These are phyloP conservation scores for Hypoxylon fuscum DNA, from an alignment of 495 filamentous ascomycete species.

Conservation along the genomic window DNA sequence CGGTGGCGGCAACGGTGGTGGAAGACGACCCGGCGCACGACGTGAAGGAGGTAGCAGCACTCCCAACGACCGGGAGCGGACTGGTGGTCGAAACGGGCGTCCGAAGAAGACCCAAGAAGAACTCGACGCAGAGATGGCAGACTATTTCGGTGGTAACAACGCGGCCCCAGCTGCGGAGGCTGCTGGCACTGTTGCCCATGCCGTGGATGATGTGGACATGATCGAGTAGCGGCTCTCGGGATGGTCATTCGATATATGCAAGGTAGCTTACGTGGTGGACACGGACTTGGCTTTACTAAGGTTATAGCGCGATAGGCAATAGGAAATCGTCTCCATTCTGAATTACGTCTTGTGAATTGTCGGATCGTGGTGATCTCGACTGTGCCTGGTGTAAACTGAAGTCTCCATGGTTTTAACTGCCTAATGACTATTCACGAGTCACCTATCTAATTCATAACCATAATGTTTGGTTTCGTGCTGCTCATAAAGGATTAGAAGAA, in stretches of 20 bases:
- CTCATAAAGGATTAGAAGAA: too few relatives aligned
- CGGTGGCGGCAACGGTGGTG: too few relatives aligned
- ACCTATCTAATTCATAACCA: too few relatives aligned
- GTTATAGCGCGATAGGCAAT: slow-evolving; percentile 7
- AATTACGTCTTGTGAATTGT: not conserved
- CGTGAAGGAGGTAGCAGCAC: slow-evolving; percentile 51
- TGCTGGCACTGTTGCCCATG: slow-evolving; percentile 29
- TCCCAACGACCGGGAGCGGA: slow-evolving; percentile 47
- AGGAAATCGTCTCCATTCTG: not conserved
- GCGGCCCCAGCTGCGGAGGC: slow-evolving; percentile 32
- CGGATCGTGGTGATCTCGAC: too few relatives aligned
- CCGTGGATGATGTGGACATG: slow-evolving; percentile 52
- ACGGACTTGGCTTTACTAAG: slow-evolving; percentile 4
- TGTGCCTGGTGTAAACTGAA: too few relatives aligned
- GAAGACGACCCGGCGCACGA: slow-evolving; percentile 61
- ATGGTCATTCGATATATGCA: not conserved
- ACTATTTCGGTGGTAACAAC: slow-evolving; percentile 73
- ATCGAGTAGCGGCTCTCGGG: slow-evolving; percentile 41
- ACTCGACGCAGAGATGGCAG: slow-evolving; percentile 94
- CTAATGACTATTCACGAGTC: too few relatives aligned
- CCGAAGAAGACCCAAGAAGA: slow-evolving; percentile 92
- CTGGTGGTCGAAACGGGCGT: slow-evolving; percentile 61
- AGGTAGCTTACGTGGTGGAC: too few relatives aligned
- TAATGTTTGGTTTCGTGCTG: too few relatives aligned
- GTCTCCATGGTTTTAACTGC: too few relatives aligned